Evolutionary conservation across 768 basidiomycete species (phyloP), one percentile per base, ranked within the genome.

Genomic region (Pleurotus salmoneostramineus): DNA sequence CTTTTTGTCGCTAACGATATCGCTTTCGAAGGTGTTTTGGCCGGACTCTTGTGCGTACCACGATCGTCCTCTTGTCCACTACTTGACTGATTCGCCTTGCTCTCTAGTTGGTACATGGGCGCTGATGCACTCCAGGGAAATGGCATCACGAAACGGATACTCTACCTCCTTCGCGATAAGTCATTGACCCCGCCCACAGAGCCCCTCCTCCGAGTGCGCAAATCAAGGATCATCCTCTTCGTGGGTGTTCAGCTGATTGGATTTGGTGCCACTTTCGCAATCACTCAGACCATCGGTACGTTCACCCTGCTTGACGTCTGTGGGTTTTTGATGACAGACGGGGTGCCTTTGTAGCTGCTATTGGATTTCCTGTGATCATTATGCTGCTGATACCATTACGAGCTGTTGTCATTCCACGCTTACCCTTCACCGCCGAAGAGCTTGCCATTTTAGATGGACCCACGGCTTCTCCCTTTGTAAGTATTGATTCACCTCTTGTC

Each of bases 341-440:
- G n/a, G n/a, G n/a, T 45, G 17, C 44, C n/a, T 8, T 6, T n/a
- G 5, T 50, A 87, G 94, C 91, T 43, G 93, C 93, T 3, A 93
- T 96, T 58, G 93, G 88, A 0, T 97, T 97, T 69, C 93, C 95
- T 0, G 79, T 96, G 51, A 83, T 97, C 64, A 95, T 96, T 65
- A 82, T 91, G 68, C 70, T 92, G 40, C 79, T 97, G 11, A 77
- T 96, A 21, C 95, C 95, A 0, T 60, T 95, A 10, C 81, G 95
- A 48, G 78, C 83, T 27, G 74, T 78, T 58, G 62, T 91, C n/a
- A 77, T 96, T 11, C 93, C 95, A 0, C 77, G 76, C 15, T 71
- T 95, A 44, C 80, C 87, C 0, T 95, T 97, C 68, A 88, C 87
- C 0, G 65, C 69, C 3, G 89, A 89, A 60, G 95, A 97, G 66